A percentile compares a stretch with the other conserved stretches of the same genome.
Evolutionary conservation across 2,329 filamentous ascomycete genomes (phyloP).

Genomic region (Chaetomium globosum): DNA sequence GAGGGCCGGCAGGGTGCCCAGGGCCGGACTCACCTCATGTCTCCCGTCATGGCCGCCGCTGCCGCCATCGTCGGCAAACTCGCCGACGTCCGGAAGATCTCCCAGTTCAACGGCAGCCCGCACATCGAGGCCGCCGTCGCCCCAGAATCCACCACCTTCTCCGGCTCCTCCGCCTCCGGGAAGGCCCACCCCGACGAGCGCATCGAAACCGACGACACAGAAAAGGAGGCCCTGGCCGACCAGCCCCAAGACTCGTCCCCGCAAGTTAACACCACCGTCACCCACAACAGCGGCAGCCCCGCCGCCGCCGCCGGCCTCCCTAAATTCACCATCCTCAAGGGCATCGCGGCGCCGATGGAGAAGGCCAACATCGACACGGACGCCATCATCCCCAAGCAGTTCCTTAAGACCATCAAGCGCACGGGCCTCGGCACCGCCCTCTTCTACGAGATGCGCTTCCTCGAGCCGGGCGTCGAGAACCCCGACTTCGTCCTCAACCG

Average conservation of each 20-base stretch:
- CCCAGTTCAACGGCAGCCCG: constrained; percentile 60
- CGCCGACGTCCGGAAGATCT: constrained; percentile 82
- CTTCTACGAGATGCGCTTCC: constrained; percentile 83
- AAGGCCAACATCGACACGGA: constrained; percentile 96
- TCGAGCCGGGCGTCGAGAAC: constrained; percentile 72
- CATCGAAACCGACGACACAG: constrained; percentile 54
- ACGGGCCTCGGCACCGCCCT: constrained; percentile 86
- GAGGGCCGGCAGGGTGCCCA: constrained; percentile 93
- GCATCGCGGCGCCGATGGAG: constrained; percentile 84
- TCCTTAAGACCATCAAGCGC: constrained; percentile 98
- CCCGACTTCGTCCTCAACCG: constrained; percentile 86
- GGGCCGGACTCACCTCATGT: constrained; percentile 93
- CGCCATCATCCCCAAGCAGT: constrained; percentile 98
- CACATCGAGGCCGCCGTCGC: constrained; percentile 60
- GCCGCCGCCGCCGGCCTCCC: constrained; percentile 65
- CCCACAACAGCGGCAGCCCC: constrained; percentile 51
- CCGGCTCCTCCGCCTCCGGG: constrained; percentile 27
- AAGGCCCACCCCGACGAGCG: constrained; percentile 58
- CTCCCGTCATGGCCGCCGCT: constrained; percentile 93
- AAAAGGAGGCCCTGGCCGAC: constrained; percentile 58
- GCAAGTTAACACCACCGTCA: constrained; percentile 63
- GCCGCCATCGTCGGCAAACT: constrained; percentile 89
- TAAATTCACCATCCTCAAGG: constrained; percentile 81
- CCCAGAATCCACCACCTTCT: constrained; percentile 31
- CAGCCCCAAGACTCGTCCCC: constrained; percentile 65